phyloP scores from a whole-genome alignment of 305 asterid species.

The Fraxinus albicans region DNA sequence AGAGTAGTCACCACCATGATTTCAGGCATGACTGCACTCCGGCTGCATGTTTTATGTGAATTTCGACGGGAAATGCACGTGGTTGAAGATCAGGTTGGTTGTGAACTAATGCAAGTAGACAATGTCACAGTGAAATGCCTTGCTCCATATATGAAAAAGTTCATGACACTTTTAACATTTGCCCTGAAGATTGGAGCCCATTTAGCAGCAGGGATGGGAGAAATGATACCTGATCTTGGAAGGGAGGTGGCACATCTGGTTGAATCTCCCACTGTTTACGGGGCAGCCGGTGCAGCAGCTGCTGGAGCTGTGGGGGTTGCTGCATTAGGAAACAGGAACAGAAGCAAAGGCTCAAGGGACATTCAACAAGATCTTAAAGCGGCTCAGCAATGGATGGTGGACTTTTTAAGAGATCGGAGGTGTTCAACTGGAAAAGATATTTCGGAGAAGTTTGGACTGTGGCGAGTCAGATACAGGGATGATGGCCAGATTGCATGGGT shows the following conservation, averaged over 20 bases:
- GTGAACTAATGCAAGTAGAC: slow-evolving; percentile 85
- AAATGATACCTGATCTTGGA: slow-evolving; percentile 88
- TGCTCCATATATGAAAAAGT: slow-evolving; percentile 70
- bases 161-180: slow-evolving; percentile 79
- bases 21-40: slow-evolving; percentile 73
- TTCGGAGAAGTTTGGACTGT: slow-evolving; percentile 81
- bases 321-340: slow-evolving; percentile 48
- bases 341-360: slow-evolving; percentile 45
- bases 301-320: slow-evolving; percentile 73
- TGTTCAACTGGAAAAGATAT: slow-evolving; percentile 78
- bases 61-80: slow-evolving; percentile 82
- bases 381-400: slow-evolving; percentile 85
- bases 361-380: slow-evolving; percentile 56
- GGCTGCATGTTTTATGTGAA: slow-evolving; percentile 79
- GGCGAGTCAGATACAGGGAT: slow-evolving; percentile 76
- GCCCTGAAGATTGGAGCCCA: slow-evolving; percentile 94
- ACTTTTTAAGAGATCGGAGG: slow-evolving; percentile 62
- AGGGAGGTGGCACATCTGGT: slow-evolving; percentile 69
- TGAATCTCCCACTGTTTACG: slow-evolving; percentile 58
- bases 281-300: slow-evolving; percentile 70
- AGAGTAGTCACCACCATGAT: slow-evolving; percentile 68
- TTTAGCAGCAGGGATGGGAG: slow-evolving; percentile 90
- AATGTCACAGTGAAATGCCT: slow-evolving; percentile 61
- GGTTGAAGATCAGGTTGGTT: slow-evolving; percentile 78
- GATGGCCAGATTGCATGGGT: slow-evolving; percentile 85